A percentile compares a stretch with the other conserved stretches of the same genome.
These are phyloP conservation scores for Sechiopsis laciniata DNA, from an alignment of 306 rosid species.

Conservation along the genomic window DNA sequence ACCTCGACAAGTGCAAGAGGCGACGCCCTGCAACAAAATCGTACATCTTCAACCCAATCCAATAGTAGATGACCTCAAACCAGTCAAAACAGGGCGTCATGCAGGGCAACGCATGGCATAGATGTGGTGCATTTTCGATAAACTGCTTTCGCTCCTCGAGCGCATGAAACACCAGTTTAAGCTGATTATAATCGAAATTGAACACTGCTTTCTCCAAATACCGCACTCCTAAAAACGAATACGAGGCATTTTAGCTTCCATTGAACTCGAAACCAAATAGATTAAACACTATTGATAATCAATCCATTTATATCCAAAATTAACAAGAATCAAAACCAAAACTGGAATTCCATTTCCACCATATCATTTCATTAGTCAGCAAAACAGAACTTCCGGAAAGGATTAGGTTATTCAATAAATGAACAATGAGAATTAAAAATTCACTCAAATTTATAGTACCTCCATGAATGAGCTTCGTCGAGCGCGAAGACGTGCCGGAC, in stretches of 20 bases:
- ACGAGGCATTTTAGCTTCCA: conserved; percentile 21
- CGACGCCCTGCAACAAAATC: conserved; percentile 89
- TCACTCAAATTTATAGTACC: conserved; percentile 35
- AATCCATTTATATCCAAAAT: neutral
- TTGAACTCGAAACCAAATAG: too few relatives aligned
- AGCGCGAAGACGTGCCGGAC: conserved; percentile 92
- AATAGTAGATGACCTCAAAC: conserved; percentile 87
- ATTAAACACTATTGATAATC: neutral
- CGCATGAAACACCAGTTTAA: conserved; percentile 93
- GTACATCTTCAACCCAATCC: conserved; percentile 91
- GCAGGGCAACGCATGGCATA: conserved; percentile 94
- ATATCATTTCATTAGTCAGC: neutral
- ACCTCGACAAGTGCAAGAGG: conserved; percentile 79
- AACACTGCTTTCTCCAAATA: conserved; percentile 98
- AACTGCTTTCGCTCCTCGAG: conserved; percentile 91
- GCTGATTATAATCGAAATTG: conserved; percentile 85
- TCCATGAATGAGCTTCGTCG: conserved; percentile 97
- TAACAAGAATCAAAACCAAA: too few relatives aligned
- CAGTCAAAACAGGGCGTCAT: conserved; percentile 96
- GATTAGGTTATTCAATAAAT: neutral
- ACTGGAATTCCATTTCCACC: neutral
- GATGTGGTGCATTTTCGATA: conserved; percentile 94
- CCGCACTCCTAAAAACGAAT: conserved; percentile 61
- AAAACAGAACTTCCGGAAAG: too few relatives aligned
- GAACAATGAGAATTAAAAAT: neutral